Percentiles rank a stretch among this genome's conserved stretches.
Evolutionary conservation across 2,329 filamentous ascomycete species (phyloP).

Genomic region (Pseudogymnoascus sp.): DNA sequence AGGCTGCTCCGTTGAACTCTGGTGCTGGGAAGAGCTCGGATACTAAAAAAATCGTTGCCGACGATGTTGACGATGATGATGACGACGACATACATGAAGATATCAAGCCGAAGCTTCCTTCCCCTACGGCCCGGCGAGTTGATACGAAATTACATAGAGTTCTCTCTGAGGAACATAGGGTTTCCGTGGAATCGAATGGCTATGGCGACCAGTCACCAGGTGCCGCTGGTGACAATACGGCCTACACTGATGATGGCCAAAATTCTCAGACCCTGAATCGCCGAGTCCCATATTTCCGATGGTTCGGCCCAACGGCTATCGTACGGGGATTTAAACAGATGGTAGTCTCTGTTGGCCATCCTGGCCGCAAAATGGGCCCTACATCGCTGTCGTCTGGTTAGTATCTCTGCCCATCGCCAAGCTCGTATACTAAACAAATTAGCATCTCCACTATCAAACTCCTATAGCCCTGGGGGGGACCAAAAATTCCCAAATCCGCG

Average conservation of each 20-base stretch:
- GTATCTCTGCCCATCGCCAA: background rate
- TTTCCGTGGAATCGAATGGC: background rate
- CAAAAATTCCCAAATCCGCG: constrained; percentile 14
- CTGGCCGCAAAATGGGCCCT: constrained; percentile 45
- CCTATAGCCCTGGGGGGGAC: constrained; percentile 12
- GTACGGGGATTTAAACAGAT: constrained; percentile 90
- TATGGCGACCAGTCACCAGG: background rate
- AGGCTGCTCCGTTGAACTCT: constrained; percentile 30
- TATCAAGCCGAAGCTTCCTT: constrained; percentile 14
- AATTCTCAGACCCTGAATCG: constrained; percentile 32
- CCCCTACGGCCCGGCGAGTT: background rate
- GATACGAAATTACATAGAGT: background rate
- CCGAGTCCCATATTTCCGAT: constrained; percentile 79
- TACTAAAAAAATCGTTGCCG: constrained; percentile 10
- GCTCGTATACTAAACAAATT: constrained; percentile 19
- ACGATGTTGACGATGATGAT: constrained; percentile 32
- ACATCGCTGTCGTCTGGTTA: constrained; percentile 5
- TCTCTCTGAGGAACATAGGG: background rate
- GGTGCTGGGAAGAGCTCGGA: background rate
- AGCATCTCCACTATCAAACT: constrained; percentile 23
- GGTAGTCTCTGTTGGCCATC: constrained; percentile 67
- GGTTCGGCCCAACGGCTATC: constrained; percentile 85
- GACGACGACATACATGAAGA: constrained; percentile 21
- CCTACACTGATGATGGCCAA: background rate
- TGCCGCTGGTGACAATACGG: background rate